A percentile compares a stretch with the other conserved stretches of the same genome.
phyloP scores from a whole-genome alignment of 768 basidiomycete genomes.

The Gelatoporia subvermispora region DNA sequence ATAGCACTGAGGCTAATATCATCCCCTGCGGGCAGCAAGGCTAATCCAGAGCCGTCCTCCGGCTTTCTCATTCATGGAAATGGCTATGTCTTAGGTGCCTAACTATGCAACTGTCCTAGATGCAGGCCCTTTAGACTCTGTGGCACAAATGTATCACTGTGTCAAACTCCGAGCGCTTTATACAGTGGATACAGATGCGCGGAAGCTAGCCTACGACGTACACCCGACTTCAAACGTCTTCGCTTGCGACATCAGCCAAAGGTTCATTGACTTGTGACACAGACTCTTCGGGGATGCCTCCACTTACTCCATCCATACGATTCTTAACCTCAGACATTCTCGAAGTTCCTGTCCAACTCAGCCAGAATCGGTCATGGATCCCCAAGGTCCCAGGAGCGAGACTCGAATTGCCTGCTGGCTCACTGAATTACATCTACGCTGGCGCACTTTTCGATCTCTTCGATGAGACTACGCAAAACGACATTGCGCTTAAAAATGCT shows the following conservation, averaged over 20 bases:
- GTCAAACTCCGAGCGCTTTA: background rate
- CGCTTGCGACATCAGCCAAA: constrained; percentile 23
- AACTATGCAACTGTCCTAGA: constrained; percentile 23
- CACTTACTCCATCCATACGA: constrained; percentile 16
- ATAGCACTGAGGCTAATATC: background rate
- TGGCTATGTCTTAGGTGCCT: constrained; percentile 23
- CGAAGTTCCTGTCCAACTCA: constrained; percentile 10
- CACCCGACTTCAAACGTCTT: constrained; percentile 24
- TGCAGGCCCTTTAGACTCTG: constrained; percentile 15
- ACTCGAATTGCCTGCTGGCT: constrained; percentile 20
- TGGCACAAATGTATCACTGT: no score
- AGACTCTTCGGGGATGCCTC: constrained; percentile 22
- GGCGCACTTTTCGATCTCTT: constrained; percentile 34
- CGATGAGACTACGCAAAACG: constrained; percentile 27
- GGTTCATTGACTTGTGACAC: constrained; percentile 27
- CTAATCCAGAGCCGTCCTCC: constrained; percentile 29
- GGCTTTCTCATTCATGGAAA: constrained; percentile 25
- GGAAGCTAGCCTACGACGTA: constrained; percentile 29
- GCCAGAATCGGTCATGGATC: background rate
- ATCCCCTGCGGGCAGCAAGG: constrained; percentile 17
- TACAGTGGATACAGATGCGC: constrained; percentile 30
- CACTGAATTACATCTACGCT: constrained; percentile 25
- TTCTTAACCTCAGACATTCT: constrained; percentile 30
- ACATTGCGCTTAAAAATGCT: constrained; percentile 25
- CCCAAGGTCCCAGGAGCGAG: constrained; percentile 4